Conservation (phyloP, 495 filamentous ascomycete species). For the Trichoderma gamsii region DNA sequence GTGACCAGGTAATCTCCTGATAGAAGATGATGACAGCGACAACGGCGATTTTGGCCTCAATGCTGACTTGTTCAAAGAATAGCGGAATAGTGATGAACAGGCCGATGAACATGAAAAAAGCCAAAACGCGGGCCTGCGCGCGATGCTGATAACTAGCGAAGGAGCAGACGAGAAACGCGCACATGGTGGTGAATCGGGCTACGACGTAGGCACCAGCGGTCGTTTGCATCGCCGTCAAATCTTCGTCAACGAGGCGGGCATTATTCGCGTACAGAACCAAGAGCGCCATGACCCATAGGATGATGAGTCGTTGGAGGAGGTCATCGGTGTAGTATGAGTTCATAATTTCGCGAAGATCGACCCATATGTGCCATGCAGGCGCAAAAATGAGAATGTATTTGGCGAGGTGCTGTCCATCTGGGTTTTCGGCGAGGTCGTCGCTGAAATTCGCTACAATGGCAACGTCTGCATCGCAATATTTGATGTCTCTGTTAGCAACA, state of each 20-base stretch:
- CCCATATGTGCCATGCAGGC: background rate
- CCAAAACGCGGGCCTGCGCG: background rate
- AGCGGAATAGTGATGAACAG: background rate
- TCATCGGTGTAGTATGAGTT: conserved; percentile 2
- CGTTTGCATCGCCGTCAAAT: background rate
- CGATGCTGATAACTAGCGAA: conserved; percentile 1
- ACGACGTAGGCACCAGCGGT: background rate
- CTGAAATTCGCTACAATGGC: background rate
- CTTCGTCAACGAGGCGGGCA: background rate
- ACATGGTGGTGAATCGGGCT: conserved; percentile 3
- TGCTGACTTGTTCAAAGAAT: background rate
- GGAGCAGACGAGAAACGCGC: background rate
- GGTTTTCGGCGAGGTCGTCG: background rate
- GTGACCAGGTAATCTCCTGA: background rate
- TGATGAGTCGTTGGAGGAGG: conserved; percentile 5
- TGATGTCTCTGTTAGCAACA: background rate
- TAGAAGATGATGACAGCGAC: background rate
- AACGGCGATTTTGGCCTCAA: background rate
- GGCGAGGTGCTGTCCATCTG: background rate
- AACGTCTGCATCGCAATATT: background rate
- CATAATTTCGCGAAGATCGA: background rate
- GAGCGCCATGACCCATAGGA: conserved; percentile 2
- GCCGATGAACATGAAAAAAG: background rate
- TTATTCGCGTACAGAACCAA: background rate
- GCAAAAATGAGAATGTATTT: conserved; percentile 6